Evolutionary conservation across 495 filamentous ascomycete genomes (phyloP).

Genomic region (Neurospora tetraspora): DNA sequence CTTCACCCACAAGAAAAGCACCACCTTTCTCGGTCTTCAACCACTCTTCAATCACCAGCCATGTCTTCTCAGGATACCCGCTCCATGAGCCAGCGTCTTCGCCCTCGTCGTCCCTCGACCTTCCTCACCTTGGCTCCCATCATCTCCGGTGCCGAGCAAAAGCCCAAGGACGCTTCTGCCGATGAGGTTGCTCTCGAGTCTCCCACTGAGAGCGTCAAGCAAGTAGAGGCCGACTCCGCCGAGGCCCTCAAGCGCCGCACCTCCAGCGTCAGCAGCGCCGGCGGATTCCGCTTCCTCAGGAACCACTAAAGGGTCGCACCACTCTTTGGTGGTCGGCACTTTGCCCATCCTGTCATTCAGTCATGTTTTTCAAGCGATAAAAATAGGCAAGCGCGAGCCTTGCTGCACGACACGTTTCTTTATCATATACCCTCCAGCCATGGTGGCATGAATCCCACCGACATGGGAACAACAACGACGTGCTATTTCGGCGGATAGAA

Average conservation of each 20-base stretch:
- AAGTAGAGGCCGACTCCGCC: conserved; percentile 11
- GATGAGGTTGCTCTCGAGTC: conserved; percentile 10
- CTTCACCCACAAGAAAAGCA: neutral
- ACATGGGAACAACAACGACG: neutral
- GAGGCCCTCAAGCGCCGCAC: conserved; percentile 20
- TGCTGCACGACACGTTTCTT: neutral
- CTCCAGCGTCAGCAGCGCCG: conserved; percentile 23
- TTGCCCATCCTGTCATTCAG: neutral
- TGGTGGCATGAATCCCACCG: neutral
- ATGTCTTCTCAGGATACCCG: neutral
- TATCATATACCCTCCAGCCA: neutral
- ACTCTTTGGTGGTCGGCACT: conserved; percentile 26
- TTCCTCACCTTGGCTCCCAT: conserved; percentile 38
- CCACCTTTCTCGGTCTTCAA: neutral
- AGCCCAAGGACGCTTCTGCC: neutral
- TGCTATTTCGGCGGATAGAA: neutral
- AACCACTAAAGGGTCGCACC: conserved; percentile 21
- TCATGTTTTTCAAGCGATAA: neutral
- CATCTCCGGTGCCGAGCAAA: conserved; percentile 21
- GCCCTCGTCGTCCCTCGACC: conserved; percentile 20
- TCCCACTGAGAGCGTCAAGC: neutral
- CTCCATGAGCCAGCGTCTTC: neutral
- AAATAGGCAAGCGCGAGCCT: neutral
- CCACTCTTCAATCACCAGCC: neutral
- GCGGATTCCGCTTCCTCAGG: conserved; percentile 32